Evolutionary conservation across 441 rosid species (phyloP).

Genomic region (Populus hybrid): DNA sequence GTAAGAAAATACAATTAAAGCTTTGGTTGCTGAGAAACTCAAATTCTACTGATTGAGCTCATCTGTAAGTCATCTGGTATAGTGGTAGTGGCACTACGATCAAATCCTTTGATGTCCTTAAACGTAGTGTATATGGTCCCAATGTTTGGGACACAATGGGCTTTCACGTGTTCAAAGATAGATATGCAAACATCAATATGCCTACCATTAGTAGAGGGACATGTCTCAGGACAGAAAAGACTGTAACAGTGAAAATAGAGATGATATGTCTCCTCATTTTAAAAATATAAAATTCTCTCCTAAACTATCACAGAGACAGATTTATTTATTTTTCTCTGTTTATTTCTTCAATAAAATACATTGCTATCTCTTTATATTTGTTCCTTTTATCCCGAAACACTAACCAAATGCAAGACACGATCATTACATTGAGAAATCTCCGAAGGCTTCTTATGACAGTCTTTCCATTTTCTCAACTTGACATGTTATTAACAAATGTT

Average conservation of each 20-base stretch:
- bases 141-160: conserved; percentile 62
- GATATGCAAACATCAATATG: conserved; percentile 62
- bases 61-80: conserved; percentile 40
- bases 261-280: too few relatives aligned
- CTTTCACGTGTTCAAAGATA: conserved; percentile 69
- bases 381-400: too few relatives aligned
- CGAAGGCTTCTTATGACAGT: conserved; percentile 51
- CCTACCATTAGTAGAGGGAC: conserved; percentile 55
- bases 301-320: too few relatives aligned
- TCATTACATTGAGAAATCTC: conserved; percentile 83
- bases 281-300: too few relatives aligned
- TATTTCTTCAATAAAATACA: too few relatives aligned
- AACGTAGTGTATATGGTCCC: conserved; percentile 84
- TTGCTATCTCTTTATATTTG: too few relatives aligned
- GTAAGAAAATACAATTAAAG: too few relatives aligned
- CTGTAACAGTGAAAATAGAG: too few relatives aligned
- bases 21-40: neutral
- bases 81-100: conserved; percentile 18
- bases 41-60: neutral
- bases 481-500: neutral
- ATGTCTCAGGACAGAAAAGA: too few relatives aligned
- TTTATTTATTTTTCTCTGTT: too few relatives aligned
- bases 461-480: conserved; percentile 65
- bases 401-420: conserved; percentile 31
- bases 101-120: conserved; percentile 44